Evolutionary conservation across 441 rosid genomes (phyloP).

Genomic region (Macaranga tanarius): DNA sequence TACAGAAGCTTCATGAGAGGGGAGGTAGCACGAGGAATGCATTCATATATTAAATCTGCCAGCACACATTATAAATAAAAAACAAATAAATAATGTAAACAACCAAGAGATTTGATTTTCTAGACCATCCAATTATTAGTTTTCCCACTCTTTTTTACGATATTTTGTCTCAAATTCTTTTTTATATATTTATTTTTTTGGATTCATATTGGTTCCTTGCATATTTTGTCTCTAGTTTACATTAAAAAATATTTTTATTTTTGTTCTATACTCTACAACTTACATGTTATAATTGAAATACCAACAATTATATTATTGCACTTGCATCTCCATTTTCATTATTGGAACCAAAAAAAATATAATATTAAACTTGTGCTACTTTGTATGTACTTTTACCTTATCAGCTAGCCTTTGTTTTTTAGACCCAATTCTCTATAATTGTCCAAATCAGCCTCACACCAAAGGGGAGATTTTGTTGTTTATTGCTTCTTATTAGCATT

Average conservation of each 20-base stretch:
- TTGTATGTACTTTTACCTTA: too few relatives aligned
- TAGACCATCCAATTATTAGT: conserved; percentile 21
- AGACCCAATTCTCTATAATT: not conserved
- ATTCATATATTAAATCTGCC: conserved; percentile 9
- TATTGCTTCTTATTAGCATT: not conserved
- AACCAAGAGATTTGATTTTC: conserved; percentile 13
- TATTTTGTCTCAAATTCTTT: conserved; percentile 1
- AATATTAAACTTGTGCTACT: too few relatives aligned
- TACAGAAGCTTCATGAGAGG: conserved; percentile 11
- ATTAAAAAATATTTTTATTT: too few relatives aligned
- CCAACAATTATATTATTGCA: too few relatives aligned
- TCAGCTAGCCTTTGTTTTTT: not conserved
- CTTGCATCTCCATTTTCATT: too few relatives aligned
- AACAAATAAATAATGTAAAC: not conserved
- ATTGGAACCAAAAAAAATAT: too few relatives aligned
- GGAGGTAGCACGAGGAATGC: not conserved
- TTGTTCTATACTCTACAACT: too few relatives aligned
- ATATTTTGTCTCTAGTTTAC: too few relatives aligned
- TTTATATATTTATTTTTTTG: too few relatives aligned
- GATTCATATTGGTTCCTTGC: too few relatives aligned
- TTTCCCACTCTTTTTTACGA: conserved; percentile 13
- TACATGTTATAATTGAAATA: too few relatives aligned
- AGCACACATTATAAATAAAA: not conserved
- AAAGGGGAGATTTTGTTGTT: conserved; percentile 1
- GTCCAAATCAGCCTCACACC: not conserved